Base-by-base conservation (phyloP, 2,329 filamentous ascomycete genomes). In the Elsinoe australis region DNA sequence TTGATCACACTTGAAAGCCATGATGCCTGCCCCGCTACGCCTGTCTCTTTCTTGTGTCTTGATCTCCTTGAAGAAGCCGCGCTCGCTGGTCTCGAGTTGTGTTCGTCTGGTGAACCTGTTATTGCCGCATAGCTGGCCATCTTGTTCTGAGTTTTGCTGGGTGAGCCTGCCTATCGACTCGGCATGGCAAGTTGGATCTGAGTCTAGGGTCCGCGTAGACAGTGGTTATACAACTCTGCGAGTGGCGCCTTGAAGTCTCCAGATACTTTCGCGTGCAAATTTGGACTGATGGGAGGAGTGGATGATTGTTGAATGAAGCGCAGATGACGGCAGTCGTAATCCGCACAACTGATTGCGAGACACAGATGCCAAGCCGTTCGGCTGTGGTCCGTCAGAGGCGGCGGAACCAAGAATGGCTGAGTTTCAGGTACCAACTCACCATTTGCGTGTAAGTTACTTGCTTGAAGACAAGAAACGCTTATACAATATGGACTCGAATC, bases 1-100 rank as follows among this genome's bases (percentile, higher is more conserved):
- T 98, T 98, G 69, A 96, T 84, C 56, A 92, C 84, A 64, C 89
- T 95, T 70, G 88, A 95, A 47, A 83, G 66, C 80, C 86, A 94
- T 57, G 86, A 85, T 57, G 92, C 92, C 61, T 89, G 79, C 48
- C 92, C 89, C 52, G 67, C 67, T 33, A 68, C 62, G 44, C 83
- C 83, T 49, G 74, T 77, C 65, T 85, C 80, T 68, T 88, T 88
- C 59, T 83, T 81, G 61, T 80, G 69, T 63, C 80, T 77, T 61
- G 67, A 66, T 65, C 76, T 77, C 50, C 51, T 59, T 45, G 67
- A 63, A 47, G 68, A 67, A 17, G 63, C 63, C 6, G 63, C 66
- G 48, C 66, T 69, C 32, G 64, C 62, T 17, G 68, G 60, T 57
- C 69, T 66, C 50, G 60, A 60, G 46, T 64, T 65, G 52, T 61